Percentiles rank a stretch among this genome's conserved stretches.
Evolutionary conservation across 805 yeast genomes (phyloP).

Genomic region (Starmerella vitae): DNA sequence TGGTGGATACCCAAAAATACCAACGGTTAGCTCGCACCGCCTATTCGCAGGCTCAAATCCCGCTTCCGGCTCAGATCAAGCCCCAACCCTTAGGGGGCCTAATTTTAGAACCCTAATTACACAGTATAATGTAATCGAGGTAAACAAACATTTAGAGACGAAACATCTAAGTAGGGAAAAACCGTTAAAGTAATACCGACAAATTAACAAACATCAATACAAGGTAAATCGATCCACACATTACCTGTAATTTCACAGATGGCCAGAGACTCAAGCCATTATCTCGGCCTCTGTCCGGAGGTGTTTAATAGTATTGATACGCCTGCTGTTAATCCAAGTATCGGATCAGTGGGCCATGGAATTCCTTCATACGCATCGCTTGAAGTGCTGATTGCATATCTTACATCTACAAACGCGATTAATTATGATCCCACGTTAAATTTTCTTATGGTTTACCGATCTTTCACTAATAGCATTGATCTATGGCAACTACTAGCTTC

Average conservation of each 20-base stretch:
- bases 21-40: no score
- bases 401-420: slow-evolving; percentile 57
- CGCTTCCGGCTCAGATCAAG: no score
- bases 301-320: slow-evolving; percentile 8
- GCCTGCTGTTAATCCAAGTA: slow-evolving; percentile 3
- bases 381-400: slow-evolving; percentile 25
- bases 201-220: no score
- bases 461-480: slow-evolving; percentile 45
- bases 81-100: no score
- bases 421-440: slow-evolving; percentile 73
- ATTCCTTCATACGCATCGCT: slow-evolving; percentile 17
- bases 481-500: slow-evolving; percentile 49
- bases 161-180: no score
- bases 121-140: slow-evolving; percentile 5
- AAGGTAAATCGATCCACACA: background rate
- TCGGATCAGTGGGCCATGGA: slow-evolving; percentile 5
- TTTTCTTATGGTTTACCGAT: slow-evolving; percentile 71
- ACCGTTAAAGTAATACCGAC: no score
- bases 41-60: no score
- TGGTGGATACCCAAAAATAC: no score
- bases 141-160: no score
- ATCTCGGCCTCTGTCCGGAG: slow-evolving; percentile 7
- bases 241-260: background rate
- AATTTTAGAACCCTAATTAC: background rate
- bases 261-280: background rate